Evolutionary conservation across 2,329 filamentous ascomycete genomes (phyloP).

Genomic region (Penicillium crustosum): DNA sequence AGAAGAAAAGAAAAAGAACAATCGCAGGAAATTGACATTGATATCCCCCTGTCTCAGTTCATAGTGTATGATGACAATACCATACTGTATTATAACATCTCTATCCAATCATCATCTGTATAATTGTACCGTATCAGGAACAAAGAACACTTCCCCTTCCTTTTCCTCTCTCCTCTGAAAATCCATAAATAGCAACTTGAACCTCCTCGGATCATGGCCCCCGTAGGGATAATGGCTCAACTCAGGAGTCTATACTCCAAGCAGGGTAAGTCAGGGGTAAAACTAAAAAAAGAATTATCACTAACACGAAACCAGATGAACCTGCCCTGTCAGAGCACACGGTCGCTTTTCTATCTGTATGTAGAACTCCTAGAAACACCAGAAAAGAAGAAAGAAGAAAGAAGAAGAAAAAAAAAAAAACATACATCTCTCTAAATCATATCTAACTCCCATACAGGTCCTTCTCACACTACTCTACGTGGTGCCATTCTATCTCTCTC

Average conservation of each 20-base stretch:
- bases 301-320: conserved; percentile 31
- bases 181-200: conserved; percentile 4
- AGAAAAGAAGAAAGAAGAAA: neutral
- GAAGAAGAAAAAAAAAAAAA: neutral
- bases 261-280: conserved; percentile 26
- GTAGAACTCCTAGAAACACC: conserved; percentile 17
- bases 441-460: conserved; percentile 50
- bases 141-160: conserved; percentile 10
- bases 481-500: conserved; percentile 81
- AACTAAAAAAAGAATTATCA: neutral
- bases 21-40: neutral
- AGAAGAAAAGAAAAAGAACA: no score
- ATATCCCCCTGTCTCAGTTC: neutral
- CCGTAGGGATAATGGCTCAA: conserved; percentile 33
- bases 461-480: conserved; percentile 88
- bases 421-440: neutral
- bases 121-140: neutral
- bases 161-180: neutral
- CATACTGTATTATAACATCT: conserved; percentile 3
- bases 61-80: neutral
- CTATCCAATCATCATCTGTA: neutral
- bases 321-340: conserved; percentile 39
- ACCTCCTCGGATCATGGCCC: conserved; percentile 31
- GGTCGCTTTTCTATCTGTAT: conserved; percentile 43
- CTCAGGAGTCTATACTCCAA: conserved; percentile 36